Evolutionary conservation across 345 rosid genomes (phyloP).

Genomic region (Citrus trifoliata): DNA sequence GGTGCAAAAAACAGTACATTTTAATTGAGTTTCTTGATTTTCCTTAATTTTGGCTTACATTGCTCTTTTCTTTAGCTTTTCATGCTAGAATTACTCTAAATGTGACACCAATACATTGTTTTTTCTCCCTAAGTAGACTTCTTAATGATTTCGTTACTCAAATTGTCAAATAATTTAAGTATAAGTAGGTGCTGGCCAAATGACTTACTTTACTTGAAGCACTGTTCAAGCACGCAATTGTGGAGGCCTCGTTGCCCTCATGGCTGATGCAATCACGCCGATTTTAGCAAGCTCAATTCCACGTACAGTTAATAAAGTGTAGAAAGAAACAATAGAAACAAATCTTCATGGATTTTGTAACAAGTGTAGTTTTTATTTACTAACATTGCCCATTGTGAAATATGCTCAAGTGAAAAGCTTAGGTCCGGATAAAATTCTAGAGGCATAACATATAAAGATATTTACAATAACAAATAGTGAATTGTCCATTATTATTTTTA

Average conservation of each 20-base stretch:
- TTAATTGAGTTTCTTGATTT: background rate
- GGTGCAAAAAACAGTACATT: conserved; percentile 2
- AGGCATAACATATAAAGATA: no score
- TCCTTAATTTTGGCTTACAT: background rate
- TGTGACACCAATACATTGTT: background rate
- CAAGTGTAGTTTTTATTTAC: no score
- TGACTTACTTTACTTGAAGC: background rate
- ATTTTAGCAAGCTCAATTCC: background rate
- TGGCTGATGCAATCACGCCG: background rate
- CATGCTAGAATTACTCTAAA: background rate
- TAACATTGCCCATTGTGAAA: no score
- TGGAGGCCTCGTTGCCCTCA: background rate
- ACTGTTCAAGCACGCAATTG: conserved; percentile 4
- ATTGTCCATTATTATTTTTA: no score
- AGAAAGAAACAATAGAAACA: no score
- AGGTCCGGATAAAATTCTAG: no score
- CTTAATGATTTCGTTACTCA: background rate
- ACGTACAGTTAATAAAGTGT: background rate
- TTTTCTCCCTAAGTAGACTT: background rate
- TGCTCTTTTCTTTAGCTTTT: background rate
- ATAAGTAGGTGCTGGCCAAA: conserved; percentile 3
- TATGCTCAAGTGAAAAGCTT: no score
- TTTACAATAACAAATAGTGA: no score
- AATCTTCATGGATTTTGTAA: no score
- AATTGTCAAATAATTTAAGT: conserved; percentile 3